phyloP scores from a whole-genome alignment of 305 asterid species.

The Fraxinus paxiana region DNA sequence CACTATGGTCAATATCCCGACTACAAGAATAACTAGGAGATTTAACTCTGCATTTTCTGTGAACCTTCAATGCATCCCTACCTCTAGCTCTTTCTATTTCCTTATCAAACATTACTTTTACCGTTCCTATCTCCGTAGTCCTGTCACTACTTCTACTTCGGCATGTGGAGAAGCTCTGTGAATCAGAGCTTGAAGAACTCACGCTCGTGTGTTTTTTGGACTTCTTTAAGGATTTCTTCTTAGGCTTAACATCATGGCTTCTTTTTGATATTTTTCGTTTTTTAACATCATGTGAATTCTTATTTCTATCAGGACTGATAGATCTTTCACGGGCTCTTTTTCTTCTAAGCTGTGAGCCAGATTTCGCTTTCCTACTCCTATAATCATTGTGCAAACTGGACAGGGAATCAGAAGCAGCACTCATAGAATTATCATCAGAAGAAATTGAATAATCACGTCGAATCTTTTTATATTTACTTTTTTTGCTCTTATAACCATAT shows the following conservation, averaged over 20 bases:
- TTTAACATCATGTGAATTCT: conserved; percentile 27
- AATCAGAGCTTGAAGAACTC: conserved; percentile 53
- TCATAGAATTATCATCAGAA: conserved; percentile 50
- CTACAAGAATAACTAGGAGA: conserved; percentile 37
- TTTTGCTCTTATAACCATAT: conserved; percentile 32
- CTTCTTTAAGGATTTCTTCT: conserved; percentile 51
- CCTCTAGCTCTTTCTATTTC: conserved; percentile 21
- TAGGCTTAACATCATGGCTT: conserved; percentile 34
- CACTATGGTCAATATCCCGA: conserved; percentile 28
- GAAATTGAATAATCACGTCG: conserved; percentile 38
- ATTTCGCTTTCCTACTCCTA: conserved; percentile 40
- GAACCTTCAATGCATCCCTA: conserved; percentile 19
- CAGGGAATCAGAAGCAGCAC: conserved; percentile 45
- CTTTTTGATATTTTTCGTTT: conserved; percentile 57
- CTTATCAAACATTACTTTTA: not conserved
- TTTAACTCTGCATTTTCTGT: conserved; percentile 24
- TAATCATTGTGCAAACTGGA: conserved; percentile 33
- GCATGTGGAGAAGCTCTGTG: conserved; percentile 53
- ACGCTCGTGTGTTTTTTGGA: conserved; percentile 35
- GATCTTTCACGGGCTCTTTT: conserved; percentile 38
- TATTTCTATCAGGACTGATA: conserved; percentile 31
- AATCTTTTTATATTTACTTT: conserved; percentile 35
- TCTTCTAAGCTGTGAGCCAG: conserved; percentile 30
- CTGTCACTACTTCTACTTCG: conserved; percentile 35
- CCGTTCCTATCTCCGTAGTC: conserved; percentile 29